These are phyloP conservation scores for Brettanomyces naardenensis DNA, from an alignment of 805 yeast species.

Conservation along the genomic window DNA sequence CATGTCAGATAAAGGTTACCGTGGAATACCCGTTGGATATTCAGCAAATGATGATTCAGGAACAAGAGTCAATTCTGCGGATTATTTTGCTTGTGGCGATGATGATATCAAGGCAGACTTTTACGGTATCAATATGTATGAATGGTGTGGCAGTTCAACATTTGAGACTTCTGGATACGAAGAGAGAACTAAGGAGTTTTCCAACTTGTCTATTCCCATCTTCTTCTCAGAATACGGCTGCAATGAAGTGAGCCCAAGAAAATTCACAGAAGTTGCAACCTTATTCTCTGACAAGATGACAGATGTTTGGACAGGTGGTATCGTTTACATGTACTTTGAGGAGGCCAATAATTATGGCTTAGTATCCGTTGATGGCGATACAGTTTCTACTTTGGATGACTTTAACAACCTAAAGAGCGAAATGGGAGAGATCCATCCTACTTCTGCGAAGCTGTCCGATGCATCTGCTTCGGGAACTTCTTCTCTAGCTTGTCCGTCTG, in stretches of 20 bases:
- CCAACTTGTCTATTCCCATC: slow-evolving; percentile 67
- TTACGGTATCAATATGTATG: slow-evolving; percentile 82
- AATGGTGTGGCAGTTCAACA: slow-evolving; percentile 72
- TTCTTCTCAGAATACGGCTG: slow-evolving; percentile 91
- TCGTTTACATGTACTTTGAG: slow-evolving; percentile 85
- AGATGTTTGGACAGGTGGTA: slow-evolving; percentile 91
- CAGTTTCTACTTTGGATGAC: slow-evolving; percentile 55
- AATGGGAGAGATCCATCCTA: slow-evolving; percentile 46
- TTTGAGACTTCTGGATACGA: slow-evolving; percentile 59
- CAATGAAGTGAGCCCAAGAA: slow-evolving; percentile 64
- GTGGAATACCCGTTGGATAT: slow-evolving; percentile 88
- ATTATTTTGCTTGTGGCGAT: slow-evolving; percentile 80
- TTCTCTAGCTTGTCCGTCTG: slow-evolving; percentile 38
- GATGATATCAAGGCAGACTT: slow-evolving; percentile 60
- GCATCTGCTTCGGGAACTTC: slow-evolving; percentile 30
- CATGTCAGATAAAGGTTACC: slow-evolving; percentile 56
- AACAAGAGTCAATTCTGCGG: slow-evolving; percentile 72
- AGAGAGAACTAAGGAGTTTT: slow-evolving; percentile 64
- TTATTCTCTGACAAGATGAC: slow-evolving; percentile 68
- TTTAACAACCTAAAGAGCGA: slow-evolving; percentile 48
- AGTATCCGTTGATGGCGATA: slow-evolving; percentile 42
- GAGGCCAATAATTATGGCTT: slow-evolving; percentile 80
- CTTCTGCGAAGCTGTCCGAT: slow-evolving; percentile 28
- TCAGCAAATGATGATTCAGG: slow-evolving; percentile 84
- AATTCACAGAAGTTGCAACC: slow-evolving; percentile 67